Conservation (phyloP, 2,329 filamentous ascomycete species). For the Intubia oerlemansii region DNA sequence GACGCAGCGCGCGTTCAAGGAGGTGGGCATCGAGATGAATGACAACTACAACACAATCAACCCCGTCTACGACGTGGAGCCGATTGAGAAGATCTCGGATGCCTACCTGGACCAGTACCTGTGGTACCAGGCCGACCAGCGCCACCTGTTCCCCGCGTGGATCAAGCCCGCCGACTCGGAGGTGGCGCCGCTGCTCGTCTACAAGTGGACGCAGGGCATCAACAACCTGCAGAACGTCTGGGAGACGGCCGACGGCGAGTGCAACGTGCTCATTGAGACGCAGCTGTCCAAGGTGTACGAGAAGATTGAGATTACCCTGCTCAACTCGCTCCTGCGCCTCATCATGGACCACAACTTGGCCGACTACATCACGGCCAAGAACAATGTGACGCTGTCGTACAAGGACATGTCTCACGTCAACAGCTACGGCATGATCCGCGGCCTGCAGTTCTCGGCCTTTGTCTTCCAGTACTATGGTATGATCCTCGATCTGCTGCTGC, state of each 20-base stretch:
- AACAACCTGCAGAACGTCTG: conserved; percentile 94
- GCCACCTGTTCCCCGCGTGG: conserved; percentile 93
- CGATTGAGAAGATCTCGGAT: conserved; percentile 98
- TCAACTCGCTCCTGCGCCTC: conserved; percentile 77
- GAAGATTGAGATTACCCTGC: conserved; percentile 90
- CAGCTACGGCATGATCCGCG: conserved; percentile 94
- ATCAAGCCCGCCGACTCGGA: conserved; percentile 98
- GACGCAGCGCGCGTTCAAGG: conserved; percentile 95
- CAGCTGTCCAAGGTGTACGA: conserved; percentile 98
- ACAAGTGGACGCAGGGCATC: conserved; percentile 99
- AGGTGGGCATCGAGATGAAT: conserved; percentile 99
- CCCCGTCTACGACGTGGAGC: conserved; percentile 95
- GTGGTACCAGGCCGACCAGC: conserved; percentile 97
- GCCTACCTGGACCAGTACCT: conserved; percentile 96
- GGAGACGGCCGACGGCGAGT: conserved; percentile 85
- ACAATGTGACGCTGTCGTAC: conserved; percentile 97
- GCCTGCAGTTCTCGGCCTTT: conserved; percentile 92
- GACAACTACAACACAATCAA: conserved; percentile 99
- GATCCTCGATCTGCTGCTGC: conserved; percentile 76
- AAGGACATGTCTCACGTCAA: conserved; percentile 99
- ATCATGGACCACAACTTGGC: conserved; percentile 99
- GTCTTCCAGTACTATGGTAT: conserved; percentile 98
- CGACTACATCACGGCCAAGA: conserved; percentile 98
- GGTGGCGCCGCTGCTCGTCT: conserved; percentile 79
- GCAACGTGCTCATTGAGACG: conserved; percentile 97